Conservation (phyloP, 2,329 filamentous ascomycete species). For the Hypoxylon sp. region DNA sequence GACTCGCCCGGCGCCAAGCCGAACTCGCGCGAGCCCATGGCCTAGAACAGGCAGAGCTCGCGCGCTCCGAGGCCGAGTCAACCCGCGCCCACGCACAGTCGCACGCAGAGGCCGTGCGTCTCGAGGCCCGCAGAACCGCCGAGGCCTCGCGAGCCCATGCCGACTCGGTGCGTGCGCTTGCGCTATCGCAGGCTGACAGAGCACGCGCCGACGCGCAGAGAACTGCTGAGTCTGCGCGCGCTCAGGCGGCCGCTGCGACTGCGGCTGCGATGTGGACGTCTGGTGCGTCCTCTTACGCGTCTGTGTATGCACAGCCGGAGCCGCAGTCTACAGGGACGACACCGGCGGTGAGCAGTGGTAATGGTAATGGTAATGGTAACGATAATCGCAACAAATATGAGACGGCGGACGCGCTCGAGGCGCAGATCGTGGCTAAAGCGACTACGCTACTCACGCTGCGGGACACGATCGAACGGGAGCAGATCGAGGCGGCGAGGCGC, state of each 20-base stretch:
- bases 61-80: constrained; percentile 10
- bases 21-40: constrained; percentile 6
- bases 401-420: constrained; percentile 55
- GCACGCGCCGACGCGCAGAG: background rate
- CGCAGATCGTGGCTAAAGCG: constrained; percentile 54
- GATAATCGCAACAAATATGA: constrained; percentile 3
- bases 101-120: constrained; percentile 10
- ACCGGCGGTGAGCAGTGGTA: background rate
- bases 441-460: constrained; percentile 51
- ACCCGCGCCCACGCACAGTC: constrained; percentile 3
- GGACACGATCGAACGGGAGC: constrained; percentile 36
- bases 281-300: background rate
- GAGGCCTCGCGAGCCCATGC: constrained; percentile 11
- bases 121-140: background rate
- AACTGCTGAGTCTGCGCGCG: background rate
- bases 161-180: background rate
- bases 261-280: background rate
- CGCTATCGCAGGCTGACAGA: background rate
- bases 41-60: constrained; percentile 2
- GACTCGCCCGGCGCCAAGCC: constrained; percentile 17
- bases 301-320: background rate
- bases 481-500: constrained; percentile 33
- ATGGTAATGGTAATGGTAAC: background rate
- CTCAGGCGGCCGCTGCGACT: background rate
- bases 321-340: background rate